Conservation (phyloP, 768 basidiomycete species). For the Collybiopsis confluens region DNA sequence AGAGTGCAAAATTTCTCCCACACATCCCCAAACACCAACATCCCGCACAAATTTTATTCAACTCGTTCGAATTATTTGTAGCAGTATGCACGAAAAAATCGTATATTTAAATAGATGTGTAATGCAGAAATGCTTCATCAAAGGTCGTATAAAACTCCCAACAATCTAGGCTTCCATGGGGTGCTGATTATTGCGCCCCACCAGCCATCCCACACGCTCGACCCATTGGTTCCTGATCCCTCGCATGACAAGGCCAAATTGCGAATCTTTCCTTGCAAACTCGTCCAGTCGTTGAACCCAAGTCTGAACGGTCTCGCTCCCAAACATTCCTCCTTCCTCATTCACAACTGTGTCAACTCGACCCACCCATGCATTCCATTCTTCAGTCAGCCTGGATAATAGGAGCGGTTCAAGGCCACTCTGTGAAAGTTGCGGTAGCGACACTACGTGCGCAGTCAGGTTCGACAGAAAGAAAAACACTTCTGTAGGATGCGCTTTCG, state of each 20-base stretch:
- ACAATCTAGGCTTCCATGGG: conserved; percentile 35
- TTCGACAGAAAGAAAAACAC: conserved; percentile 68
- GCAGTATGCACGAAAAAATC: too few species aligned
- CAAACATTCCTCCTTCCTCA: conserved; percentile 74
- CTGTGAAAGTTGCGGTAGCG: conserved; percentile 66
- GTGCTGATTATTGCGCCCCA: conserved; percentile 41
- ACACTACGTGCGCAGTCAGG: conserved; percentile 62
- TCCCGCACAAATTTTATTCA: too few species aligned
- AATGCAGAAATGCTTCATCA: too few species aligned
- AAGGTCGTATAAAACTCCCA: too few species aligned
- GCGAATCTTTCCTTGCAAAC: conserved; percentile 45
- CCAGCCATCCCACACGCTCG: conserved; percentile 72
- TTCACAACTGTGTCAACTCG: conserved; percentile 70
- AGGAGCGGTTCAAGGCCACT: conserved; percentile 52
- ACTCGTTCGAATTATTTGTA: too few species aligned
- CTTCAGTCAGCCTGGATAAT: conserved; percentile 59
- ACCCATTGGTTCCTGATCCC: conserved; percentile 61
- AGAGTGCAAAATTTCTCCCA: not conserved
- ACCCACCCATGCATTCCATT: conserved; percentile 78
- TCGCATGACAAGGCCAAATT: conserved; percentile 33
- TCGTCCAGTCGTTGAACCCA: conserved; percentile 73
- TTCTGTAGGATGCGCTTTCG: conserved; percentile 68
- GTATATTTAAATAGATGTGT: too few species aligned
- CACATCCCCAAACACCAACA: too few species aligned
- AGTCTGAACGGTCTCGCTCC: conserved; percentile 57